Percentiles rank a stretch among this genome's conserved stretches.
These are phyloP conservation scores for Saururus chinensis DNA, from an alignment of 164 flowering plant species.

Conservation along the genomic window DNA sequence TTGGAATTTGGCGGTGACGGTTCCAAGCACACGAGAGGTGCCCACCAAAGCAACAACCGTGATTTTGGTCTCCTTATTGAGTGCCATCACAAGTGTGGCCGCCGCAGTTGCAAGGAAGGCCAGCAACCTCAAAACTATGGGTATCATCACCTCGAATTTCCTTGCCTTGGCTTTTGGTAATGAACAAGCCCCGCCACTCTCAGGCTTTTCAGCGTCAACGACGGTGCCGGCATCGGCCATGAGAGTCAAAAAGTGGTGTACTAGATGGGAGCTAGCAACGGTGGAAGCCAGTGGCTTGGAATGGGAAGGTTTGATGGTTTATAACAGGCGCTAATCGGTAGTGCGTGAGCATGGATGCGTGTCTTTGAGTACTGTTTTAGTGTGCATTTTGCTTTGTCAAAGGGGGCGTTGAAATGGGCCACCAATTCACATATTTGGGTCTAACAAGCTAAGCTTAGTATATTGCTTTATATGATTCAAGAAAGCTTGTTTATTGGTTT, in stretches of 20 bases:
- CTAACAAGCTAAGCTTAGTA: slow-evolving; percentile 4
- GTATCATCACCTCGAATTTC: slow-evolving; percentile 6
- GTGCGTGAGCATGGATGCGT: not conserved
- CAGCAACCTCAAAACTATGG: slow-evolving; percentile 34
- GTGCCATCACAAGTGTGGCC: slow-evolving; percentile 67
- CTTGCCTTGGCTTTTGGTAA: not conserved
- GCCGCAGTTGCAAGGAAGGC: slow-evolving; percentile 45
- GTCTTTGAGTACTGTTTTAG: not conserved
- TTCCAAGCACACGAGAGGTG: slow-evolving; percentile 33
- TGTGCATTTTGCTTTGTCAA: not conserved
- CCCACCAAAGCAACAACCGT: slow-evolving; percentile 54
- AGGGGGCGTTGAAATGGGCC: not conserved
- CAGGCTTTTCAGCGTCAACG: slow-evolving; percentile 1
- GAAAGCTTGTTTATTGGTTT: not conserved
- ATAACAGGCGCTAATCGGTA: not conserved
- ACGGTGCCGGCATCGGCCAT: slow-evolving; percentile 7
- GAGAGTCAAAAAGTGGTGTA: not conserved
- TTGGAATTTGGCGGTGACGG: slow-evolving; percentile 61
- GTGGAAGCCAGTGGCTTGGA: slow-evolving; percentile 3
- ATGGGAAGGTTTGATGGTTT: not conserved
- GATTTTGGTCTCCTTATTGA: slow-evolving; percentile 54
- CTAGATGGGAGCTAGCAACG: not conserved
- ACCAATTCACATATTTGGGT: slow-evolving; percentile 3
- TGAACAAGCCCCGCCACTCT: not conserved
- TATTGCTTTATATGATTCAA: not conserved